These are phyloP conservation scores for Moesziomyces aphidis DNA, from an alignment of 1,284 basidiomycete genomes.

Conservation along the genomic window DNA sequence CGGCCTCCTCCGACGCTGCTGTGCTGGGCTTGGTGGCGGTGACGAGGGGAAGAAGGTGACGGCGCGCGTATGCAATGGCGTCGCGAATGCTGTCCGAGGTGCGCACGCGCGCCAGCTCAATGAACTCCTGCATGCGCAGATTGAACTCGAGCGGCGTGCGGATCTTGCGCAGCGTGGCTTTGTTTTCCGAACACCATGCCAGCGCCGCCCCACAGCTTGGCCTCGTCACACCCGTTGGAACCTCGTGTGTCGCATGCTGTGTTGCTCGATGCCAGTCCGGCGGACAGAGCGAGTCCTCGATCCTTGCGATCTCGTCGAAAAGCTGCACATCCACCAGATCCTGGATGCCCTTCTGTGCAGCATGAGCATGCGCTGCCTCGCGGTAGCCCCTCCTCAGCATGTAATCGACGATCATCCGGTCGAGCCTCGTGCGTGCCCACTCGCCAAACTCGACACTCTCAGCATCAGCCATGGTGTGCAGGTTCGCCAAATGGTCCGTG, in stretches of 20 bases:
- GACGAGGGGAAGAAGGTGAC: slow-evolving; percentile 81
- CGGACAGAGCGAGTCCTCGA: slow-evolving; percentile 79
- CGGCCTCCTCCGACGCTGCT: slow-evolving; percentile 10
- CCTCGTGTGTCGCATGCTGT: not conserved
- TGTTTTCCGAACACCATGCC: slow-evolving; percentile 96
- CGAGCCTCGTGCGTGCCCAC: slow-evolving; percentile 83
- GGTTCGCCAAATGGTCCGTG: slow-evolving; percentile 38
- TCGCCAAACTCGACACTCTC: slow-evolving; percentile 35
- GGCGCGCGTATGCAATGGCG: slow-evolving; percentile 86
- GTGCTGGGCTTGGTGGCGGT: slow-evolving; percentile 66
- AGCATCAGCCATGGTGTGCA: slow-evolving; percentile 39
- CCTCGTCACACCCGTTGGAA: slow-evolving; percentile 16
- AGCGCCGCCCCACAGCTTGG: slow-evolving; percentile 88
- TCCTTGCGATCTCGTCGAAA: slow-evolving; percentile 85
- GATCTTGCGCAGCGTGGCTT: slow-evolving; percentile 86
- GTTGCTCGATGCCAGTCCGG: not conserved
- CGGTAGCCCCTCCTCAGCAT: slow-evolving; percentile 76
- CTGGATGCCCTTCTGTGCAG: slow-evolving; percentile 21
- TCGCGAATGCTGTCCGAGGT: slow-evolving; percentile 71
- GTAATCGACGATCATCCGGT: slow-evolving; percentile 94
- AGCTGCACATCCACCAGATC: slow-evolving; percentile 75
- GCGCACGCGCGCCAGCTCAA: slow-evolving; percentile 76
- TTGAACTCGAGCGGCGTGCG: slow-evolving; percentile 90
- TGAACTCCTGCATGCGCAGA: slow-evolving; percentile 93
- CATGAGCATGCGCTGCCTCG: slow-evolving; percentile 43